Conservation (phyloP, 2,329 filamentous ascomycete genomes). For the Sclerotinia glacialis region DNA sequence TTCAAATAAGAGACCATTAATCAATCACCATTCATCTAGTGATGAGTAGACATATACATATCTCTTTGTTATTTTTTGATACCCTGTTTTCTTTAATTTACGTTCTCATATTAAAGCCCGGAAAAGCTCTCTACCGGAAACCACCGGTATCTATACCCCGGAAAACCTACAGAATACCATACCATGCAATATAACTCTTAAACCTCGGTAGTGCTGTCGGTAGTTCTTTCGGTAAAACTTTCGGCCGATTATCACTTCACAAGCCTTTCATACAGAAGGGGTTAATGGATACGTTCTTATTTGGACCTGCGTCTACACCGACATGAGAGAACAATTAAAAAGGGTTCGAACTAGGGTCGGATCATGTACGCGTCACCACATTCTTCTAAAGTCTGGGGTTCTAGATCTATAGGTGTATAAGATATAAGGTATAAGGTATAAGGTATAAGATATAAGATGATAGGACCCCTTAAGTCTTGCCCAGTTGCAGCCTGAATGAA, state of each 20-base stretch:
- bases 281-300: background rate
- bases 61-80: background rate
- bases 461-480: background rate
- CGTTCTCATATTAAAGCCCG: background rate
- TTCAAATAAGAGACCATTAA: too few species aligned
- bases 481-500: background rate
- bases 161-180: background rate
- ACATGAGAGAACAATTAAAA: background rate
- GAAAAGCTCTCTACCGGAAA: background rate
- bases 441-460: background rate
- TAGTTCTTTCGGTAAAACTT: too few species aligned
- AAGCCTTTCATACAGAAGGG: background rate
- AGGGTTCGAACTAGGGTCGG: background rate
- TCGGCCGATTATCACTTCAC: background rate
- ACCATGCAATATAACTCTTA: background rate
- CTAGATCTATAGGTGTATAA: background rate
- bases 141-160: background rate
- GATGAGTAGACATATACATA: background rate
- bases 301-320: background rate
- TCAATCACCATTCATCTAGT: too few species aligned
- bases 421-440: too few species aligned
- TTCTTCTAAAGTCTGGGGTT: background rate
- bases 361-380: background rate
- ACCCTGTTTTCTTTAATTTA: background rate
- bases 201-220: too few species aligned